Conservation (phyloP, 1,284 basidiomycete species). For the Ganoderma meredithae region DNA sequence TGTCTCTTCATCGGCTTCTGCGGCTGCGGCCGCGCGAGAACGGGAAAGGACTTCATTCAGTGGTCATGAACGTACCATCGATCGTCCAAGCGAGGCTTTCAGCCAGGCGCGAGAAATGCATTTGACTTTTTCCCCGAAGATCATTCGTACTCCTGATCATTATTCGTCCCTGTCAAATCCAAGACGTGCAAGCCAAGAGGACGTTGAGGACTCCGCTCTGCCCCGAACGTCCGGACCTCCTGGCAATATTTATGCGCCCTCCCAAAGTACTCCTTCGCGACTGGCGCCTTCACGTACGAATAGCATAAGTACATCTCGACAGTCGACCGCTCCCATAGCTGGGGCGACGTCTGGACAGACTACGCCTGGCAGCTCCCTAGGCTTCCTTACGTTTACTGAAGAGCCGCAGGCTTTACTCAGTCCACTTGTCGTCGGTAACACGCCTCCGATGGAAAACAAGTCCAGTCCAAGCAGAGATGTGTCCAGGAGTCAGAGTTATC, state of each 20-base stretch:
- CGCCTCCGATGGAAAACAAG: constrained; percentile 31
- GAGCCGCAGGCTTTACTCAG: constrained; percentile 63
- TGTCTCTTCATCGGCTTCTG: constrained; percentile 26
- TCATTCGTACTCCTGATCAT: constrained; percentile 70
- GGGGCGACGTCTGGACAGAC: constrained; percentile 27
- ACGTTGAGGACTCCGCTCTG: constrained; percentile 25
- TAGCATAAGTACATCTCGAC: constrained; percentile 29
- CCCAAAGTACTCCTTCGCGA: constrained; percentile 30
- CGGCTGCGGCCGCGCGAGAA: constrained; percentile 18
- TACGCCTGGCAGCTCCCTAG: constrained; percentile 37
- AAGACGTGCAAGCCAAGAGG: constrained; percentile 22
- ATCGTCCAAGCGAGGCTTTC: constrained; percentile 44
- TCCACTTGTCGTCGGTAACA: constrained; percentile 53
- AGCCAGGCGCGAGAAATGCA: constrained; percentile 58
- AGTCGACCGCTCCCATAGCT: constrained; percentile 30
- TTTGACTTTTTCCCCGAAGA: constrained; percentile 69
- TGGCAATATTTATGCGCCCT: constrained; percentile 38
- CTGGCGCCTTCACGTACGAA: constrained; percentile 32
- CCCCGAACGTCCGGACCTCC: constrained; percentile 30
- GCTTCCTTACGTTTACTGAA: constrained; percentile 51
- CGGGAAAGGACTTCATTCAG: constrained; percentile 4
- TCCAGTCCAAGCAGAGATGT: constrained; percentile 40
- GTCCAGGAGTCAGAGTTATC: constrained; percentile 47
- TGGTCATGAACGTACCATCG: background rate
- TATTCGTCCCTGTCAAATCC: constrained; percentile 43